Evolutionary conservation across 2,329 filamentous ascomycete species (phyloP).

Genomic region (Botrytis fabae): DNA sequence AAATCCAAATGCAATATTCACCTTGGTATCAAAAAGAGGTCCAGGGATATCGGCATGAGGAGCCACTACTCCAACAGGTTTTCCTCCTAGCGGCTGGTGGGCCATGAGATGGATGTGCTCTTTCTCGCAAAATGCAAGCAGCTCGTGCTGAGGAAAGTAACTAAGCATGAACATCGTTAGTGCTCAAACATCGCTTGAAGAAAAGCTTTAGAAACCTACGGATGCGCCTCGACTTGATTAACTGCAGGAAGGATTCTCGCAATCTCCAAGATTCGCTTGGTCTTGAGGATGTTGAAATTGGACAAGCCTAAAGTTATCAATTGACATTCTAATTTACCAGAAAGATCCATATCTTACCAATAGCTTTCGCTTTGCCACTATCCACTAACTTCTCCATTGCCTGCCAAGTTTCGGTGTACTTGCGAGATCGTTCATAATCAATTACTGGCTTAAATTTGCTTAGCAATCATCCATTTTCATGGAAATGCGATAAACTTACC

Average conservation of each 20-base stretch:
- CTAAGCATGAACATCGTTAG: neutral
- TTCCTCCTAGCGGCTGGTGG: constrained; percentile 25
- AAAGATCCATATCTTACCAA: neutral
- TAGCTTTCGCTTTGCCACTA: constrained; percentile 16
- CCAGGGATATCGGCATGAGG: constrained; percentile 14
- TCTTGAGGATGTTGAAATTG: constrained; percentile 23
- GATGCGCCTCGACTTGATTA: constrained; percentile 17
- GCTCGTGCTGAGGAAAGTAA: constrained; percentile 19
- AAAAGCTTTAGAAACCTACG: neutral
- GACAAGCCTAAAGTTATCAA: constrained; percentile 9
- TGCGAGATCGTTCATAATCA: constrained; percentile 7
- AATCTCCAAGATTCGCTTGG: neutral
- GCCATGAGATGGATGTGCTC: constrained; percentile 24
- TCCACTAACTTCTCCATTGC: constrained; percentile 18
- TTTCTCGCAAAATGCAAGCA: constrained; percentile 15
- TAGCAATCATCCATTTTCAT: neutral
- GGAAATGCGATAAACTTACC: neutral
- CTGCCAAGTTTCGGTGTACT: constrained; percentile 18
- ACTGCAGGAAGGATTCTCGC: constrained; percentile 18
- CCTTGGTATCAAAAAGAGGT: constrained; percentile 21
- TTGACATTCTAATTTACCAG: neutral
- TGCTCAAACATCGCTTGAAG: neutral
- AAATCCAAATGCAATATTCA: neutral
- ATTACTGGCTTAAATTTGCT: constrained; percentile 7
- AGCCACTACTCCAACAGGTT: constrained; percentile 20